Conservation (phyloP, 805 yeast species). For the Candida odintsovae region DNA sequence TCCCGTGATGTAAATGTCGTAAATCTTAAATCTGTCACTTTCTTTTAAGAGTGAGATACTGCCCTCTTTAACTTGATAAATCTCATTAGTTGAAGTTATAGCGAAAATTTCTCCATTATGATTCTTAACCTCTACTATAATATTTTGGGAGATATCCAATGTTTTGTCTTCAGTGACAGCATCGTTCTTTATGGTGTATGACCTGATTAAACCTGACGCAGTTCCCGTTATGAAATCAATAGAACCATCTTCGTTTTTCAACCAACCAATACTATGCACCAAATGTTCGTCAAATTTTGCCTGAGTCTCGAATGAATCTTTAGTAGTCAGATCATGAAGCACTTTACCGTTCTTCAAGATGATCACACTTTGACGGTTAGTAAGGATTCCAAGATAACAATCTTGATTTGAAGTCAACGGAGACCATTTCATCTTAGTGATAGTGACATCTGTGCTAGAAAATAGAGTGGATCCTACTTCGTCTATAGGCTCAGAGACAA, state of each 20-base stretch:
- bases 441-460: constrained; percentile 8
- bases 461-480: constrained; percentile 15
- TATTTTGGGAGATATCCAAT: constrained; percentile 6
- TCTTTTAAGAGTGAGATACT: constrained; percentile 2
- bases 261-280: constrained; percentile 19
- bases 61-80: constrained; percentile 6
- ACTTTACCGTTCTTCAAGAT: constrained; percentile 12
- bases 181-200: background rate
- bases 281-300: constrained; percentile 11
- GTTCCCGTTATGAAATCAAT: constrained; percentile 13
- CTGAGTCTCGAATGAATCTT: constrained; percentile 4
- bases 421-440: constrained; percentile 17
- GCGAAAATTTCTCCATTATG: constrained; percentile 5
- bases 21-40: constrained; percentile 13
- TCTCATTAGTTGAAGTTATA: constrained; percentile 15
- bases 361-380: constrained; percentile 13
- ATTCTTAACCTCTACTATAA: constrained; percentile 11
- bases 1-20: constrained; percentile 8
- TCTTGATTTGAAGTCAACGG: constrained; percentile 13
- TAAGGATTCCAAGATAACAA: constrained; percentile 16
- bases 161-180: background rate
- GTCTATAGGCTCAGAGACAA: constrained; percentile 9
- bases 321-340: constrained; percentile 11
- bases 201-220: constrained; percentile 15
- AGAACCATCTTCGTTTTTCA: background rate